Evolutionary conservation across 768 basidiomycete species (phyloP), one percentile per base, ranked within the genome.

Genomic region (Amanita phalloides): DNA sequence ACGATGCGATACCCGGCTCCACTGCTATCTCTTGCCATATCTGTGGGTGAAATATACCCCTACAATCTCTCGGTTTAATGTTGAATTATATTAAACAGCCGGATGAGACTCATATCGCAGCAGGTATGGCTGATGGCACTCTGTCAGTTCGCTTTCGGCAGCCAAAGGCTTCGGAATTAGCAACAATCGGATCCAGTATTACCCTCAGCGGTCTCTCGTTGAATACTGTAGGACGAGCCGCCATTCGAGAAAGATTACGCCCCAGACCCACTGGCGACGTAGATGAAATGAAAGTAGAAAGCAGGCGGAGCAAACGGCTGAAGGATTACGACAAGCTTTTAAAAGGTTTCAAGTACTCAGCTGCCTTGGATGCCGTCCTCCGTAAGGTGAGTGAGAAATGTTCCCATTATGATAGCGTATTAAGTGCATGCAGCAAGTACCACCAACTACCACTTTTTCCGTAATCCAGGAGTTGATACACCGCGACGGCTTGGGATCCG

Each of bases 1-100:
- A 97, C 96, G 3, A 98, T 99, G 91, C 84, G 96, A 42, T 98
- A 98, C 66, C 90, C 95, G 4, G 91, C 93, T 4, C 90, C 93
- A 4, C 68, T 99, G 1, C 74, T 99, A 14, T 90, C 85, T 61
- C 71, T 98, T 39, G 92, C 93, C 13, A 75, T 98, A 43, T 97
- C 95, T 54, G 94, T 95, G 67, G 60, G 84, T 73, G 32, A 48
- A 20, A 35, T 23, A 8, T 49, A 45, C 44, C 5, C 37, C 2
- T 49, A 32, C 25, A 28, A 23, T n/a, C 37, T 55, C 21, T 26
- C 58, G 9, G 38, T 10, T 39, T 20, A 10, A 8, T 13, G 62
- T n/a, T 53, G 46, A 23, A 30, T 30, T 20, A 38, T 50, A 28
- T 41, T 4, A 35, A 44, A 14, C 59, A 97, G 92, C 93, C 92